phyloP scores from a whole-genome alignment of 2,329 filamentous ascomycete species.

The Aspergillus quadricinctus region DNA sequence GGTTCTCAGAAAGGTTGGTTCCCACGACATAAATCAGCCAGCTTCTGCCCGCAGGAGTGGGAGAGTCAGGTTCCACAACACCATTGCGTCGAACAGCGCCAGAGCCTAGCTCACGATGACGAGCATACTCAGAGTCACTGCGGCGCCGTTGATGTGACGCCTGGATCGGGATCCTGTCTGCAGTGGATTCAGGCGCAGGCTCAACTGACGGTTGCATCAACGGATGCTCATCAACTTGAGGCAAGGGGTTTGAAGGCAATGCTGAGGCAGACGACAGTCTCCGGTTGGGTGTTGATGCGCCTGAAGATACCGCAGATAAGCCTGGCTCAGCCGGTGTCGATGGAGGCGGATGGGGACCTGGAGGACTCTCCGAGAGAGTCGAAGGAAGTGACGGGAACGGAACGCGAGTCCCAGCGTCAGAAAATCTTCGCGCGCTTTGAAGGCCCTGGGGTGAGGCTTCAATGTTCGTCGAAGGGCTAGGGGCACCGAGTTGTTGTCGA shows the following conservation, averaged over 20 bases:
- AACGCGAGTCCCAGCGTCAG: slow-evolving; percentile 27
- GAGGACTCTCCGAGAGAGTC: slow-evolving; percentile 51
- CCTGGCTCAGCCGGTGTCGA: slow-evolving; percentile 60
- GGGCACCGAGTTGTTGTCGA: slow-evolving; percentile 52
- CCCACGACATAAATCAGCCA: slow-evolving; percentile 71
- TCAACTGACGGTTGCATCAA: slow-evolving; percentile 33
- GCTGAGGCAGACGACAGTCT: slow-evolving; percentile 47
- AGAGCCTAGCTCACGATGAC: slow-evolving; percentile 55
- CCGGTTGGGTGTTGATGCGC: slow-evolving; percentile 47
- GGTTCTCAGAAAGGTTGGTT: slow-evolving; percentile 65
- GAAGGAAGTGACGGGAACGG: slow-evolving; percentile 37
- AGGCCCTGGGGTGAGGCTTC: slow-evolving; percentile 52
- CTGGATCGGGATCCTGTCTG: slow-evolving; percentile 39
- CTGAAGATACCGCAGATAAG: slow-evolving; percentile 52
- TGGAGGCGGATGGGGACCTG: slow-evolving; percentile 58
- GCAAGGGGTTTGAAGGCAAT: slow-evolving; percentile 32
- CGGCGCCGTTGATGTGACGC: slow-evolving; percentile 50
- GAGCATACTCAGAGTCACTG: slow-evolving; percentile 56
- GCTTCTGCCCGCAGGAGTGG: slow-evolving; percentile 53
- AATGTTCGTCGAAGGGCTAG: slow-evolving; percentile 46
- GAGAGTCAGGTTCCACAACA: slow-evolving; percentile 57
- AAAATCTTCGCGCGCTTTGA: slow-evolving; percentile 24
- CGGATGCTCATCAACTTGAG: slow-evolving; percentile 37
- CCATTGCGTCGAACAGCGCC: slow-evolving; percentile 61
- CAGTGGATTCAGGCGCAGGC: slow-evolving; percentile 23